A percentile compares a stretch with the other conserved stretches of the same genome.
Conservation (phyloP, 2,329 filamentous ascomycete species). For the Chaetomium sp. region DNA sequence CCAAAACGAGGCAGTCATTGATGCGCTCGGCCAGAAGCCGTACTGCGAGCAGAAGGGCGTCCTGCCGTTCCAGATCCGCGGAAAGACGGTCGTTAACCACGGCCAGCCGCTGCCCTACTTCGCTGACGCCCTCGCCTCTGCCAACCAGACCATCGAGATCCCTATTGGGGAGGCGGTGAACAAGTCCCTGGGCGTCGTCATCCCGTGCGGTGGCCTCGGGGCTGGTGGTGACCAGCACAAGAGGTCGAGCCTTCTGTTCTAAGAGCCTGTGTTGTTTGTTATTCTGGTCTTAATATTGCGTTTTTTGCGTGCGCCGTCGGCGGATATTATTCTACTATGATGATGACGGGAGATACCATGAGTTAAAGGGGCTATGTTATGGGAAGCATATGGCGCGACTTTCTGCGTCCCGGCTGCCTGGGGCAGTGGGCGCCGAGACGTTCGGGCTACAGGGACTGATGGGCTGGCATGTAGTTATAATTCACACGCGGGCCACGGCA, state of each 20-base stretch:
- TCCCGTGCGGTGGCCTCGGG: constrained; percentile 31
- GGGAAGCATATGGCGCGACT: constrained; percentile 4
- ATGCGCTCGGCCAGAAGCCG: constrained; percentile 44
- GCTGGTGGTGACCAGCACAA: constrained; percentile 1
- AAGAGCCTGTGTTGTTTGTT: neutral
- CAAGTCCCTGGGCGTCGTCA: constrained; percentile 36
- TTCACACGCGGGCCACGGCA: constrained; percentile 8
- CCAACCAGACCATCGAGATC: constrained; percentile 55
- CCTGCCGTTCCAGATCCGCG: constrained; percentile 58
- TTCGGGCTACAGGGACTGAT: neutral
- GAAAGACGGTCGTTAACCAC: constrained; percentile 54
- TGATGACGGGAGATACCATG: constrained; percentile 21
- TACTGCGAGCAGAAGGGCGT: constrained; percentile 54
- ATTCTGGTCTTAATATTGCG: constrained; percentile 13
- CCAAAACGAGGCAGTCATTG: constrained; percentile 52
- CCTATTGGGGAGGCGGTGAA: constrained; percentile 52
- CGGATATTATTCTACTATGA: constrained; percentile 24
- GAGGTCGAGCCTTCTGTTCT: neutral
- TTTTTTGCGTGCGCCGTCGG: neutral
- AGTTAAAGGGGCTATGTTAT: constrained; percentile 7
- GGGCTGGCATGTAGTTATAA: neutral
- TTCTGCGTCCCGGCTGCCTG: neutral
- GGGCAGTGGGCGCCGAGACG: neutral
- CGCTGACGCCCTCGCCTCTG: constrained; percentile 54
- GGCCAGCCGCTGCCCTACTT: constrained; percentile 60